A percentile compares a stretch with the other conserved stretches of the same genome.
These are phyloP conservation scores for Fusarium metavorans DNA, from an alignment of 2,329 filamentous ascomycete species.

Conservation along the genomic window DNA sequence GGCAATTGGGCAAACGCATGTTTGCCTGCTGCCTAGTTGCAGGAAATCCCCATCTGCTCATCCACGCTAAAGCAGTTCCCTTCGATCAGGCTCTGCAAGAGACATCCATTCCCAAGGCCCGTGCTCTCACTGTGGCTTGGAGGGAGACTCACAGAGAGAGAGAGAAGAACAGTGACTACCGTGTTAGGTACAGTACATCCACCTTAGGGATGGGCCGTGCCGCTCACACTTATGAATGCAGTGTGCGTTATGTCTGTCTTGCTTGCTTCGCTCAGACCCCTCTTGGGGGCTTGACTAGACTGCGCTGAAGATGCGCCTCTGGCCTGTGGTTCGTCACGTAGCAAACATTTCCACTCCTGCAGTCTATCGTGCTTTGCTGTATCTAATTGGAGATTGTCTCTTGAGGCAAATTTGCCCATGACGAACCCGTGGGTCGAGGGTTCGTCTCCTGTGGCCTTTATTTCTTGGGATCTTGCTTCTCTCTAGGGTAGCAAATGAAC, in stretches of 20 bases:
- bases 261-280: not conserved
- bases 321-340: not conserved
- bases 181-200: not conserved
- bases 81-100: not conserved
- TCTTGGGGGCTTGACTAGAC: not conserved
- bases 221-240: slow-evolving; percentile 23
- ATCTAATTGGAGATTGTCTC: not conserved
- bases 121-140: not conserved
- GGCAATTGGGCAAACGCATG: slow-evolving; percentile 8
- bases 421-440: not conserved
- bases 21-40: slow-evolving; percentile 5
- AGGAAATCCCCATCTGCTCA: not conserved
- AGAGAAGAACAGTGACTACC: not conserved
- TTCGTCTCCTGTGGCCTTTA: not conserved
- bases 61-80: not conserved
- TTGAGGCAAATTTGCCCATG: not conserved
- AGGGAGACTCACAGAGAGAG: not conserved
- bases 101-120: not conserved
- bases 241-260: not conserved
- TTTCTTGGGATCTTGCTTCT: not conserved
- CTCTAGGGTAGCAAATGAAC: not conserved
- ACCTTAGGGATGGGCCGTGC: slow-evolving; percentile 33
- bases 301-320: not conserved
- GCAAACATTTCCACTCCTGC: not conserved
- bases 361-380: not conserved